Percentiles rank a stretch among this genome's conserved stretches.
Conservation (phyloP, 768 basidiomycete genomes). For the Agrocybe chaxingu region DNA sequence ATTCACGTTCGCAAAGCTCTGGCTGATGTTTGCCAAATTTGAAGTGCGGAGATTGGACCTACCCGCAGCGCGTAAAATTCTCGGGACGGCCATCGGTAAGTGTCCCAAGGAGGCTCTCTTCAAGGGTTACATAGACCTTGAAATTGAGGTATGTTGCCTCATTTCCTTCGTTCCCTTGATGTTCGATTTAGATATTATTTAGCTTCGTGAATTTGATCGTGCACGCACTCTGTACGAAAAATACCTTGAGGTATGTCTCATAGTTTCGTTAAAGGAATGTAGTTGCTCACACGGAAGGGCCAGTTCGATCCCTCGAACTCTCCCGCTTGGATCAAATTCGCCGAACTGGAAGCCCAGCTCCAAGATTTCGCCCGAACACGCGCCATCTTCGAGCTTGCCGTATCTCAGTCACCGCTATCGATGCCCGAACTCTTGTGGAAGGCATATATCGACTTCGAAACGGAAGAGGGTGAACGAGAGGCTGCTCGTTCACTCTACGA, state of each 20-base stretch:
- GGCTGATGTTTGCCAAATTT: slow-evolving; percentile 90
- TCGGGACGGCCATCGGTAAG: slow-evolving; percentile 92
- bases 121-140: slow-evolving; percentile 93
- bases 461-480: slow-evolving; percentile 89
- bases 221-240: slow-evolving; percentile 91
- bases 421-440: slow-evolving; percentile 97
- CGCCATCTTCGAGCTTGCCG: slow-evolving; percentile 91
- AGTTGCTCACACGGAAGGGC: slow-evolving; percentile 25
- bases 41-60: slow-evolving; percentile 85
- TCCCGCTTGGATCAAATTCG: slow-evolving; percentile 93
- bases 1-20: slow-evolving; percentile 97
- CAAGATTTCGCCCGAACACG: slow-evolving; percentile 88
- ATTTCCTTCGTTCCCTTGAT: background rate
- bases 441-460: slow-evolving; percentile 96
- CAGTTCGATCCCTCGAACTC: slow-evolving; percentile 89
- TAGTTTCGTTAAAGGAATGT: slow-evolving; percentile 61
- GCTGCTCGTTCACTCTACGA: slow-evolving; percentile 85
- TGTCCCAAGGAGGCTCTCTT: slow-evolving; percentile 94
- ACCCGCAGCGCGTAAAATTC: slow-evolving; percentile 78
- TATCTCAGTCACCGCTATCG: slow-evolving; percentile 78
- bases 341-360: slow-evolving; percentile 84
- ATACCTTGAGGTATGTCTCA: slow-evolving; percentile 81
- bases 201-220: slow-evolving; percentile 94
- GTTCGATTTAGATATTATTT: slow-evolving; percentile 1
- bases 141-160: slow-evolving; percentile 75